Evolutionary conservation across 257 asterid species (phyloP), one percentile per base, ranked within the genome.

Genomic region (Rauvolfia tetraphylla): DNA sequence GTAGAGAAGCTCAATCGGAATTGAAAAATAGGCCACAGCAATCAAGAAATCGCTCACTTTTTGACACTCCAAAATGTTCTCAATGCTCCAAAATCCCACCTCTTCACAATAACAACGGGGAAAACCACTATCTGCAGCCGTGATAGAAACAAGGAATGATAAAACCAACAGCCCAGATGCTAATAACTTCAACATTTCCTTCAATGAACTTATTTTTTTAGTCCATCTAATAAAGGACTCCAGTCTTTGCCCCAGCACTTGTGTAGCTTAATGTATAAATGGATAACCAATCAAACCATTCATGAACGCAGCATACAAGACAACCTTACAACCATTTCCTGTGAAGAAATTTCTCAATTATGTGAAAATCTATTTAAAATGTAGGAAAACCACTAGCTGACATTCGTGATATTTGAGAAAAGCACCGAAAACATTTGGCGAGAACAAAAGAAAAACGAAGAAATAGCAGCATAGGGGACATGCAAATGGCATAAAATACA

Each of bases 21-120:
- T 95, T 5, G 99, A 93, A 69, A 95, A 95, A 83, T 95, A 95
- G 65, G 99, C 99, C 56, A 95, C 90, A 1, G 97, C 97, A 76
- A 93, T 95, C 87, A 91, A 78, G 79, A 95, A 90, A 78, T 95
- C 99, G 57, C 99, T 82, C 42, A 86, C 90, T 79, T 83, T 87
- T 79, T 95, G 99, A 83, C 87, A 86, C 80, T 89, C 95, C 38
- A 89, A 44, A 67, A 95, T 89, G 74, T 59, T 83, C 22, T 90
- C 95, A 6, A 84, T 73, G 82, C 88, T 89, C 97, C 96, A 95
- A 75, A 88, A 88, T 20, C 98, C 95, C 69, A 84, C 95, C 7
- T 91, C 96, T 4, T 92, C 99, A 66, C 99, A 92, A 73, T 84
- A 86, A 80, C 97, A 92, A 3, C 87, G 90, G 57, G 86, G 68